phyloP scores from a whole-genome alignment of 2,329 filamentous ascomycete species.

The Zymoseptoria tritici region DNA sequence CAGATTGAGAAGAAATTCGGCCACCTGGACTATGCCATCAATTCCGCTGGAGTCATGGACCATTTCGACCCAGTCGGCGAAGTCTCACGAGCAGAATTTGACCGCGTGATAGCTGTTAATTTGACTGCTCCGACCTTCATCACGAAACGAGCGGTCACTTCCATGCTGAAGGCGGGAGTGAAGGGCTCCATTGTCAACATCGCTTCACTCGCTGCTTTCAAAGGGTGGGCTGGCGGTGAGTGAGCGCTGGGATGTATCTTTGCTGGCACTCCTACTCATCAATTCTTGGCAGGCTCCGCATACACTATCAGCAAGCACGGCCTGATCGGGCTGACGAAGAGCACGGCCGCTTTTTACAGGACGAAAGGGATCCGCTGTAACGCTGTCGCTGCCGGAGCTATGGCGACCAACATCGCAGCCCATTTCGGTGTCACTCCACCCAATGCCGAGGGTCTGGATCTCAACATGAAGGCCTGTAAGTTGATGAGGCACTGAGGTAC shows the following conservation, averaged over 20 bases:
- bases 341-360: conserved; percentile 51
- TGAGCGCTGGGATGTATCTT: conserved; percentile 1
- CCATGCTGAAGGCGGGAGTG: conserved; percentile 39
- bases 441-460: conserved; percentile 25
- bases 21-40: conserved; percentile 49
- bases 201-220: conserved; percentile 40
- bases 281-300: conserved; percentile 17
- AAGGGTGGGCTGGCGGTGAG: conserved; percentile 37
- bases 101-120: conserved; percentile 50
- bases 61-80: conserved; percentile 47
- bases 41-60: conserved; percentile 54
- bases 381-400: conserved; percentile 33
- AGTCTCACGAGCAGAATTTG: conserved; percentile 43
- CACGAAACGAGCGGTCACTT: conserved; percentile 45
- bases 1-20: conserved; percentile 34
- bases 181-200: conserved; percentile 49
- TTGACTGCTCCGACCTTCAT: conserved; percentile 49
- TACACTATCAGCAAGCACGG: conserved; percentile 51
- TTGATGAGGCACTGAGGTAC: not conserved
- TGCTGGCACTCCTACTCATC: conserved; percentile 36
- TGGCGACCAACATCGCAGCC: conserved; percentile 49
- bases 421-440: conserved; percentile 29
- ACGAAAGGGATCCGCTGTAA: conserved; percentile 48
- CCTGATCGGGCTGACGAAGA: conserved; percentile 48
- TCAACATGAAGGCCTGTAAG: conserved; percentile 22